A percentile compares a stretch with the other conserved stretches of the same genome.
Conservation (phyloP, 1,139 yeast species). For the Debaryomyces robertsiae region DNA sequence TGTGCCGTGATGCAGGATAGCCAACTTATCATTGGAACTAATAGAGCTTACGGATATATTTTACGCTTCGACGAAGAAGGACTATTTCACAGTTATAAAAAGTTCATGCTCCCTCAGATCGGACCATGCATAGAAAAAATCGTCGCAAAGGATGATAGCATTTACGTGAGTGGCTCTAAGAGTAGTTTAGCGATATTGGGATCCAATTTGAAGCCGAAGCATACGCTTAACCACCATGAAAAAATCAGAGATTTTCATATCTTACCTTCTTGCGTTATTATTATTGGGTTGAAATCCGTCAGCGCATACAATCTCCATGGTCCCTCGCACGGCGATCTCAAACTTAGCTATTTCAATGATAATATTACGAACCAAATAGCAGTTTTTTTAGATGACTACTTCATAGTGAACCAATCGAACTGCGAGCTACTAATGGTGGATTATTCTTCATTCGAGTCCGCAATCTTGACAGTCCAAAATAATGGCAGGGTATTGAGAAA, state of each 20-base stretch:
- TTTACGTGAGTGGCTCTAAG: conserved; percentile 1
- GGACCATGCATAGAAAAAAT: not conserved
- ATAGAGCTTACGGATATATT: conserved; percentile 8
- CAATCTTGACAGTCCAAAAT: not conserved
- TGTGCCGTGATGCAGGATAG: conserved; percentile 4
- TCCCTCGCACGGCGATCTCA: not conserved
- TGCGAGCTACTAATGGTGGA: conserved; percentile 3
- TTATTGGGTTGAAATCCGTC: conserved; percentile 12
- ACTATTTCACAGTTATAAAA: not conserved
- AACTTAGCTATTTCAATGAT: conserved; percentile 11
- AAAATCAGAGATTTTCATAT: conserved; percentile 7
- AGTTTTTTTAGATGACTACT: conserved; percentile 4
- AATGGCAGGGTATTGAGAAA: conserved; percentile 1
- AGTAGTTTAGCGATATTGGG: not conserved
- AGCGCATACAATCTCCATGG: conserved; percentile 2
- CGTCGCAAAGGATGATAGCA: not conserved
- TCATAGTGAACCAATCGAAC: conserved; percentile 15
- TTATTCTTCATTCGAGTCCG: conserved; percentile 1
- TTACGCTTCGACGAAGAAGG: conserved; percentile 2
- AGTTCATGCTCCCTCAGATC: conserved; percentile 1
- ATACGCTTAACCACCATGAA: conserved; percentile 3
- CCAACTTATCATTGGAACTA: conserved; percentile 11
- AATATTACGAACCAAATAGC: conserved; percentile 13
- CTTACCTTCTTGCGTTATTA: conserved; percentile 1
- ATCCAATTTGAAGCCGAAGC: not conserved